These are phyloP conservation scores for Phanerochaete sordida DNA, from an alignment of 768 basidiomycete species.

Conservation along the genomic window DNA sequence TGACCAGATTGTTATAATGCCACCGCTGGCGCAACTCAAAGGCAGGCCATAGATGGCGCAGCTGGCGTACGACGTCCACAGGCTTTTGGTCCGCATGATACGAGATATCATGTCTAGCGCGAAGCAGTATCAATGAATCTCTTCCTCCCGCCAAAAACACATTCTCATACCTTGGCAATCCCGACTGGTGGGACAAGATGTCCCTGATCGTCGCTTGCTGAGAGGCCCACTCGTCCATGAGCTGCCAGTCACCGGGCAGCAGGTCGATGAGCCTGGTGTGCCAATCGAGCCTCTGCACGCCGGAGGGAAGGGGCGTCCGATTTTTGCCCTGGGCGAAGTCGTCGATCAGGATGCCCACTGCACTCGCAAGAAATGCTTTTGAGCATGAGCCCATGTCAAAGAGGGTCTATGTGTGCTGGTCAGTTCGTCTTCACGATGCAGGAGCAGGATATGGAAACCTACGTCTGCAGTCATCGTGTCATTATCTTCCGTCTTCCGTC, in stretches of 20 bases:
- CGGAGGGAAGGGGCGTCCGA: constrained; percentile 19
- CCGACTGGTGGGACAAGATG: constrained; percentile 37
- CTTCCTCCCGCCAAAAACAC: not conserved
- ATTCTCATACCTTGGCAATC: constrained; percentile 30
- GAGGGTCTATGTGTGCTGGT: constrained; percentile 19
- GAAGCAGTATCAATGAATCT: not conserved
- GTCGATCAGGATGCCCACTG: constrained; percentile 30
- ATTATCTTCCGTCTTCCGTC: constrained; percentile 6
- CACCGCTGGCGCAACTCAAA: constrained; percentile 12
- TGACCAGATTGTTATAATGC: constrained; percentile 13
- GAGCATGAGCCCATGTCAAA: constrained; percentile 30
- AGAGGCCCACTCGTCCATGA: constrained; percentile 38
- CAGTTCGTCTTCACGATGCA: not conserved
- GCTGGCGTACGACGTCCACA: not conserved
- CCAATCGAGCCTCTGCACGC: constrained; percentile 22
- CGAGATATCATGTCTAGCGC: constrained; percentile 12
- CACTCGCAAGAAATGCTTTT: constrained; percentile 26
- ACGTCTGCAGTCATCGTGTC: constrained; percentile 6
- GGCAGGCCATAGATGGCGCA: constrained; percentile 7
- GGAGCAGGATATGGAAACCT: not conserved
- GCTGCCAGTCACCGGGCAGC: constrained; percentile 38
- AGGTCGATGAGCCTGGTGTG: constrained; percentile 29
- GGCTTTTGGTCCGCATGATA: not conserved
- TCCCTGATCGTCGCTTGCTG: constrained; percentile 34
- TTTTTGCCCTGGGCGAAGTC: constrained; percentile 28